Base-by-base conservation (phyloP, 768 basidiomycete genomes). In the Leccinum boreale region DNA sequence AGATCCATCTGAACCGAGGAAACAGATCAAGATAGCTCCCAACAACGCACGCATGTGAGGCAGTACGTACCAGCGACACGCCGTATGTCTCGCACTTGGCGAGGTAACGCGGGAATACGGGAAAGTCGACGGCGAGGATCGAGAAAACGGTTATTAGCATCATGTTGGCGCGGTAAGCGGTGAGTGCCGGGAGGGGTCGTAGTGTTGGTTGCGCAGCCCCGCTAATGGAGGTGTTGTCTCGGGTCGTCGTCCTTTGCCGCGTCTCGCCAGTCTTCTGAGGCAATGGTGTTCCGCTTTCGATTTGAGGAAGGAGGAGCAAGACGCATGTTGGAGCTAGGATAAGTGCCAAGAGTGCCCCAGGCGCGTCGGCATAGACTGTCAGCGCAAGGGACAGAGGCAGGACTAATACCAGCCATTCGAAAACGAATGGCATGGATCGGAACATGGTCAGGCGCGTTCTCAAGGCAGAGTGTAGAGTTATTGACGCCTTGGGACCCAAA, bases 11-110 rank as follows among this genome's bases (percentile, higher is more conserved):
- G 60, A 31, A 17, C 55, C 7, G 44, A 55, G 50, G 46, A 4
- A 46, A 23, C 23, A 10, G 52, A 48, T 61, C 31, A 51, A 52
- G 46, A 28, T 17, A 33, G 31, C 5, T 42, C 50, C 23, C 28
- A 50, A 9, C 35, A 50, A 9, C 2, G 50, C 10, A 45, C 10
- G 15, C 11, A 28, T n/a, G 19, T 17, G 35, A 35, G 39, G 14
- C 31, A 19, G 54, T 67, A 72, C 82, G 57, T 51, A 97, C 96
- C 74, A 99, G 64, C n/a, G 94, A 97, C 1, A 92, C 91, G 0
- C 97, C 96, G 73, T 85, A 98, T 0, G 90, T 88, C 74, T 98
- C 96, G 65, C 93, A 95, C 69, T 98, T 99, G 3, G 87, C 96
- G 46, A 96, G 79, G 11, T 74, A 73, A 17, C 97, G 83, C 0